Conservation (phyloP, 176 grass and related monocot species). For the Eremochloa ophiuroides region DNA sequence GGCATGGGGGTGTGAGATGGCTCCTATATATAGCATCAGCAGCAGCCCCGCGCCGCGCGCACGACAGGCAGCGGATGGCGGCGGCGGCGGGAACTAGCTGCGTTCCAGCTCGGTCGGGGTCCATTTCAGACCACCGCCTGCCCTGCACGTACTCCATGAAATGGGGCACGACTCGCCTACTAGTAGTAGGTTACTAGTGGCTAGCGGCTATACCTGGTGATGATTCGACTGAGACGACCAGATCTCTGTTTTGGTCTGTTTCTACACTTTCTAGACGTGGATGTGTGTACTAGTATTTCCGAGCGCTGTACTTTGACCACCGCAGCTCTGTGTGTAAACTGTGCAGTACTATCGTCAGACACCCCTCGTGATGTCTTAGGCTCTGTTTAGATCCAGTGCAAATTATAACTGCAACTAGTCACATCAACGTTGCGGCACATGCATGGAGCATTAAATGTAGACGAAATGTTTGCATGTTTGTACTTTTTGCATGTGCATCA, state of each 20-base stretch:
- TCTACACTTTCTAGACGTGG: conserved; percentile 33
- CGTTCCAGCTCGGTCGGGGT: neutral
- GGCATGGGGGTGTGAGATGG: too few species aligned
- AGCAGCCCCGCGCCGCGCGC: too few species aligned
- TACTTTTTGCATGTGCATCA: too few species aligned
- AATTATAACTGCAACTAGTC: too few species aligned
- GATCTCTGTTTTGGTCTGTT: neutral
- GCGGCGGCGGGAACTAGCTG: neutral
- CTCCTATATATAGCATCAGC: too few species aligned
- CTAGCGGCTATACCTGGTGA: neutral
- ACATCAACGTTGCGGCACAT: too few species aligned
- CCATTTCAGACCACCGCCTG: conserved; percentile 3
- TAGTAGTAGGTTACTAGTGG: too few species aligned
- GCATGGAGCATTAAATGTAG: too few species aligned
- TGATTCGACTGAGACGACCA: neutral
- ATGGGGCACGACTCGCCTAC: conserved; percentile 14
- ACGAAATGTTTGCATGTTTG: too few species aligned
- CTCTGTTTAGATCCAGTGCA: too few species aligned
- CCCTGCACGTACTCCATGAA: conserved; percentile 16
- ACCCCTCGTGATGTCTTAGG: neutral
- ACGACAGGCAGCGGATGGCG: neutral
- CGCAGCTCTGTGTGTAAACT: neutral
- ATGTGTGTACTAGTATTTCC: conserved; percentile 34
- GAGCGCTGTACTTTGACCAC: conserved; percentile 1
- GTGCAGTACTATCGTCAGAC: neutral